Percentiles rank a stretch among this genome's conserved stretches.
phyloP scores from a whole-genome alignment of 2,329 filamentous ascomycete genomes.

The Tolypocladium nubicola region DNA sequence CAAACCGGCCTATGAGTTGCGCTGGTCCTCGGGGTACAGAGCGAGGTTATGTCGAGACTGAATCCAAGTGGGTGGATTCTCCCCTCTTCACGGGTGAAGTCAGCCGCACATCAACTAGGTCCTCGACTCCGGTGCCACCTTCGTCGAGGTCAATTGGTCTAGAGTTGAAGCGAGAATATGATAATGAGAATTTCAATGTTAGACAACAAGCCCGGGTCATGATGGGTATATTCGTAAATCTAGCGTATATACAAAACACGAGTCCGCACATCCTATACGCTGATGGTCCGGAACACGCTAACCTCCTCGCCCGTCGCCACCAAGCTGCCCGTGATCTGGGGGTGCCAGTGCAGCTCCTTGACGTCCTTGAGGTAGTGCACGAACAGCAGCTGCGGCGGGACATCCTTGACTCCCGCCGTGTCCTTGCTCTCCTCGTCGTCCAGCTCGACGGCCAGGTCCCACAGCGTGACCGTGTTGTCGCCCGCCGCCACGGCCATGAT shows the following conservation, averaged over 20 bases:
- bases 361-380: constrained; percentile 93
- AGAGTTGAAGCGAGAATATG: not conserved
- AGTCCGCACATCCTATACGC: constrained; percentile 41
- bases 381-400: constrained; percentile 89
- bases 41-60: not conserved
- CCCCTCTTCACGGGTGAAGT: not conserved
- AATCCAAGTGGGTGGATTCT: not conserved
- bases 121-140: not conserved
- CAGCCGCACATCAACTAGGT: not conserved
- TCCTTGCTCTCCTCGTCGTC: constrained; percentile 95
- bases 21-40: not conserved
- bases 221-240: constrained; percentile 2
- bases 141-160: not conserved
- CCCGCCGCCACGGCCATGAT: constrained; percentile 87
- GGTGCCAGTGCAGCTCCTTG: constrained; percentile 97
- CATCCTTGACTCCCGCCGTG: constrained; percentile 75
- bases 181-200: no score
- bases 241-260: constrained; percentile 3
- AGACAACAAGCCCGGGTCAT: not conserved
- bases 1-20: not conserved
- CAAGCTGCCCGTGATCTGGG: constrained; percentile 81
- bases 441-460: constrained; percentile 93
- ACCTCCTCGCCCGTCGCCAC: constrained; percentile 89
- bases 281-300: constrained; percentile 76
- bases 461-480: constrained; percentile 89